Evolutionary conservation across 495 filamentous ascomycete species (phyloP).

Genomic region (Aspergillus sparsus): DNA sequence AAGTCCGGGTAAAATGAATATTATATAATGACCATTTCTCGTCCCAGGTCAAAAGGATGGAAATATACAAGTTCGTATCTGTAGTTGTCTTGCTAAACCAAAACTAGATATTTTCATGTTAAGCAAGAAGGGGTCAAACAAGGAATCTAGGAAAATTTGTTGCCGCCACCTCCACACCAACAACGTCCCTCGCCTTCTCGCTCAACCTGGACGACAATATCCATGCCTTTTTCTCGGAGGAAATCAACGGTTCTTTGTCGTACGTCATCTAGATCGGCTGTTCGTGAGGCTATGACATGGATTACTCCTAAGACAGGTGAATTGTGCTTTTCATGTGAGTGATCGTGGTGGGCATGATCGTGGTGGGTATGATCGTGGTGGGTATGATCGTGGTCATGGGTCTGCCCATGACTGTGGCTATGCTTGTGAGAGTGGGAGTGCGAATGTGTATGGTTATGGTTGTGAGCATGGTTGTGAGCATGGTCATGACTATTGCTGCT

Average conservation of each 20-base stretch:
- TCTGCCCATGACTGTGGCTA: constrained; percentile 20
- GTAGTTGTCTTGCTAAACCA: too few relatives aligned
- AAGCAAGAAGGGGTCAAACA: neutral
- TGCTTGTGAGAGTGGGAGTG: constrained; percentile 23
- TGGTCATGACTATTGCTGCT: constrained; percentile 28
- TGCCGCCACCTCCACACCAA: constrained; percentile 68
- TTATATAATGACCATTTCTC: too few relatives aligned
- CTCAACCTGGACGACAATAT: constrained; percentile 76
- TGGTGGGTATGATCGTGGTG: constrained; percentile 25
- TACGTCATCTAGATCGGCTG: constrained; percentile 74
- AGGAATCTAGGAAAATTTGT: constrained; percentile 30
- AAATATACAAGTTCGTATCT: too few relatives aligned
- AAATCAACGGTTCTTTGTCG: constrained; percentile 61
- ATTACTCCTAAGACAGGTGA: constrained; percentile 72
- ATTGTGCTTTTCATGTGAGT: constrained; percentile 32
- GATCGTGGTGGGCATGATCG: constrained; percentile 31
- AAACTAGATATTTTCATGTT: neutral
- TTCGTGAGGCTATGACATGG: constrained; percentile 72
- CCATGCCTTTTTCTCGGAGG: constrained; percentile 62
- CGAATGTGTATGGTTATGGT: constrained; percentile 15
- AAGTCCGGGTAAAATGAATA: too few relatives aligned
- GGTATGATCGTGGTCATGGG: constrained; percentile 32
- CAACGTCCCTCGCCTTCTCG: constrained; percentile 73
- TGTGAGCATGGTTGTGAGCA: constrained; percentile 23
- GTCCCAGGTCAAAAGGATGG: too few relatives aligned